Evolutionary conservation across 1,284 basidiomycete genomes (phyloP), one percentile per base, ranked within the genome.

Genomic region (Tilletia indica): DNA sequence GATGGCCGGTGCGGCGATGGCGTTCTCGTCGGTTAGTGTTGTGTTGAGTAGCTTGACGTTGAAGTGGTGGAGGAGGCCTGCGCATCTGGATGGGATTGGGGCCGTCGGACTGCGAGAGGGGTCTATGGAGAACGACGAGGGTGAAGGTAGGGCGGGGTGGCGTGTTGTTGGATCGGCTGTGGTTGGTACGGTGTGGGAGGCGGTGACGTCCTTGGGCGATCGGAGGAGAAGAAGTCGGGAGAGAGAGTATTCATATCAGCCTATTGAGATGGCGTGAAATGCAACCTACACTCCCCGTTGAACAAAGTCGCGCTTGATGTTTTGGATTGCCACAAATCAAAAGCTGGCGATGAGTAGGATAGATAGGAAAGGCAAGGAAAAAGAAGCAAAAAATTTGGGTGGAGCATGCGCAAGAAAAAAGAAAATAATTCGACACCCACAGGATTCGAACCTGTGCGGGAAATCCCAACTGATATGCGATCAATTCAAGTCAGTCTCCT

Each of bases 1-100:
- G 96, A 91, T 95, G 87, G 95, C 97, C 0, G 96, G 93, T 11
- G 92, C 91, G 0, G 95, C 96, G 31, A 99, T 99, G 97, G 96
- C 97, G 21, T 95, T 93, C 85, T 95, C 93, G 67, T 94, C 92
- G 77, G 96, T 99, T 61, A 95, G 93, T 77, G 97, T 99, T 68
- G 96, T 99, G 9, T 89, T 89, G 21, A 94, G 92, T 76, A 94
- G 92, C 71, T 86, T 99, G 81, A 90, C 91, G 67, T 87, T 99
- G 76, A 91, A 89, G 82, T 82, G 78, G 69, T 87, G 86, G 85
- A 82, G 78, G 58, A 72, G 79, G 34, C 85, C 85, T 0, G 47
- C 68, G 12, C 70, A 77, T 45, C 73, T 78, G 3, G 61, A 64
- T 34, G 56, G 56, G 19, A 31, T 36, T 34, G 56, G 56, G 19